Conservation (phyloP, 179 eudicot species). For the Beta lomatogona region DNA sequence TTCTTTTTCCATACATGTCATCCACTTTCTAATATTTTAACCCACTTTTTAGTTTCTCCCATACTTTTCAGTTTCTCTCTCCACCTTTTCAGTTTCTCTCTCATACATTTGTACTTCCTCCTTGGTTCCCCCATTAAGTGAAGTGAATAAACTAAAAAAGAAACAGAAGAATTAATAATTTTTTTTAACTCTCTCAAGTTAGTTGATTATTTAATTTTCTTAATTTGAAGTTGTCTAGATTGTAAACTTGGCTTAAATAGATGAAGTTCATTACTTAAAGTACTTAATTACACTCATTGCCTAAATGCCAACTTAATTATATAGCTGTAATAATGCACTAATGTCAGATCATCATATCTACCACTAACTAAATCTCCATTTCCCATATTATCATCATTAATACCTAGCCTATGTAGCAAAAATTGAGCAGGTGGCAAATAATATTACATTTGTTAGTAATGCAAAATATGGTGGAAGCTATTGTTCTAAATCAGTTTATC, state of each 20-base stretch:
- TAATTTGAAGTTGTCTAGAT: neutral
- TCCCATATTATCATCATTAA: slow-evolving; percentile 26
- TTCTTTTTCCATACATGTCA: too few relatives aligned
- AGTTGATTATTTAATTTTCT: neutral
- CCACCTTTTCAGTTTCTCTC: too few relatives aligned
- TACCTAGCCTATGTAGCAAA: neutral
- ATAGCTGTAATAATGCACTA: slow-evolving; percentile 25
- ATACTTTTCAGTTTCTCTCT: too few relatives aligned
- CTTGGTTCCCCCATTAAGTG: too few relatives aligned
- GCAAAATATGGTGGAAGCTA: neutral
- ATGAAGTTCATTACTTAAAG: neutral
- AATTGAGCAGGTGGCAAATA: neutral
- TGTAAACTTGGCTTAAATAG: neutral
- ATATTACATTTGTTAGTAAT: slow-evolving; percentile 6
- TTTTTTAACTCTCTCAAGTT: neutral
- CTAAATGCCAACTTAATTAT: neutral
- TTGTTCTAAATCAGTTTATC: neutral
- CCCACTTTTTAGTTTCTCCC: too few relatives aligned
- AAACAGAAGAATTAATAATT: too few relatives aligned
- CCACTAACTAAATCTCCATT: slow-evolving; percentile 29
- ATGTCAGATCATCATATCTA: slow-evolving; percentile 24
- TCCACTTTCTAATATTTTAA: too few relatives aligned
- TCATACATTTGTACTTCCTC: too few relatives aligned
- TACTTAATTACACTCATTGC: neutral
- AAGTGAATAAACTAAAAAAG: too few relatives aligned